Conservation (phyloP, 768 basidiomycete species). For the Kwoniella newhampshirensis region DNA sequence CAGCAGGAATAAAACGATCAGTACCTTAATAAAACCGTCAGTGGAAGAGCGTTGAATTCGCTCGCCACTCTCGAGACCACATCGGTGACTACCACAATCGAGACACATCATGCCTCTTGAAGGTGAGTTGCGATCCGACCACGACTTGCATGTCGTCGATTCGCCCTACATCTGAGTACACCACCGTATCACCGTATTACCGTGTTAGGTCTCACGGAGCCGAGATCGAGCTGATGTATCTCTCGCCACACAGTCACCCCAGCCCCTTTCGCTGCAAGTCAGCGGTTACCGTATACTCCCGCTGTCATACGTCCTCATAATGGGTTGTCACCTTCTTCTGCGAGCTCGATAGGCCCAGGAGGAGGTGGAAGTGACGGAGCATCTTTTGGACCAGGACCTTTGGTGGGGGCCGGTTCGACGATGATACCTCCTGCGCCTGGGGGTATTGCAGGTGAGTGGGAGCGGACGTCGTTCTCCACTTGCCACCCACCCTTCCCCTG, state of each 20-base stretch:
- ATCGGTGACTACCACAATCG: too few relatives aligned
- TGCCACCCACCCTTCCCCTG: too few relatives aligned
- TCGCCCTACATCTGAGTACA: too few relatives aligned
- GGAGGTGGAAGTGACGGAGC: not conserved
- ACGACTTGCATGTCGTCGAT: too few relatives aligned
- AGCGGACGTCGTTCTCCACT: too few relatives aligned
- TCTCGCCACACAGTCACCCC: slow-evolving; percentile 29
- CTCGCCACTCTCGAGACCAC: too few relatives aligned
- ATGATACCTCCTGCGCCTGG: slow-evolving; percentile 41
- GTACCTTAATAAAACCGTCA: too few relatives aligned
- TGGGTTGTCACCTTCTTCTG: not conserved
- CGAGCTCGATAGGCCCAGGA: slow-evolving; percentile 2
- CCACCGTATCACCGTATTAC: too few relatives aligned
- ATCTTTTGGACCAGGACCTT: slow-evolving; percentile 1
- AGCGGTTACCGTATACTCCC: slow-evolving; percentile 39
- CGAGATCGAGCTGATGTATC: too few relatives aligned
- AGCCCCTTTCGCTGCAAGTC: slow-evolving; percentile 26
- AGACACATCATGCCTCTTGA: slow-evolving; percentile 33
- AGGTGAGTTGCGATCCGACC: slow-evolving; percentile 34
- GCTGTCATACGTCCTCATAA: slow-evolving; percentile 20
- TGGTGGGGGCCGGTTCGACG: slow-evolving; percentile 24
- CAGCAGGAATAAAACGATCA: too few relatives aligned
- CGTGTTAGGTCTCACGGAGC: not conserved
- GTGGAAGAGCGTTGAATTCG: too few relatives aligned
- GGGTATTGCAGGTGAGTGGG: slow-evolving; percentile 36